Evolutionary conservation across 1,139 yeast species (phyloP), one percentile per base, ranked within the genome.

Genomic region (Hemisphaericaspora xylanilytica): DNA sequence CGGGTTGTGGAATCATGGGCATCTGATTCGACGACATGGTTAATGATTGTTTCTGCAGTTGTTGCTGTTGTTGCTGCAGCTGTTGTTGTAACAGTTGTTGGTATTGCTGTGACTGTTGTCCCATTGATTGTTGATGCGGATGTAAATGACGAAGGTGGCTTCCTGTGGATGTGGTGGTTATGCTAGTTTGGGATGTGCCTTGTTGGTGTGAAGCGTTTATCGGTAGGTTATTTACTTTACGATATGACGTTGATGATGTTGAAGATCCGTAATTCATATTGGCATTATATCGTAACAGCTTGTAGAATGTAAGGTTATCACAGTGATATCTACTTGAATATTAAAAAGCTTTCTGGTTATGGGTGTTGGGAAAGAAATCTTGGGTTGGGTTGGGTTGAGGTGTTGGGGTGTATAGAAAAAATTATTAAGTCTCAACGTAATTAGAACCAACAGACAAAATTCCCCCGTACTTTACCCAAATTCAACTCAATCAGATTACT

Each of bases 1-100:
- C 62, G 3, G 72, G 70, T 44, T 65, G 72, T 3, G 70, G 70
- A 5, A 53, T 46, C 37, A 45, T 42, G 7, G 49, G 49, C 17
- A 48, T 39, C 22, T 43, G 45, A 33, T 41, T 42, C 7, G 44
- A 33, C 11, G 36, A 34, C 14, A 31, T 25, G 13, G 17, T 24
- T 15, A 33, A 29, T 12, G 28, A 24, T 29, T 29, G 27, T 31
- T 28, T 37, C 3, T 15, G 27, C 12, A 16, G 27, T 29, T 13
- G 38, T 17, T 28, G 37, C 5, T 17, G 31, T 15, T n/a, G 32
- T 32, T 11, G 20, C n/a, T 25, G 32, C 33, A 8, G 20, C n/a
- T 25, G 33, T 15, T 29, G 24, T 14, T 34, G 26, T 17, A 12
- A 10, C 26, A 35, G 41, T 27, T 24, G 32, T 18, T 30, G 38